Evolutionary conservation across 75 land plant species (phyloP).

Genomic region (Ceratopteris richardii): DNA sequence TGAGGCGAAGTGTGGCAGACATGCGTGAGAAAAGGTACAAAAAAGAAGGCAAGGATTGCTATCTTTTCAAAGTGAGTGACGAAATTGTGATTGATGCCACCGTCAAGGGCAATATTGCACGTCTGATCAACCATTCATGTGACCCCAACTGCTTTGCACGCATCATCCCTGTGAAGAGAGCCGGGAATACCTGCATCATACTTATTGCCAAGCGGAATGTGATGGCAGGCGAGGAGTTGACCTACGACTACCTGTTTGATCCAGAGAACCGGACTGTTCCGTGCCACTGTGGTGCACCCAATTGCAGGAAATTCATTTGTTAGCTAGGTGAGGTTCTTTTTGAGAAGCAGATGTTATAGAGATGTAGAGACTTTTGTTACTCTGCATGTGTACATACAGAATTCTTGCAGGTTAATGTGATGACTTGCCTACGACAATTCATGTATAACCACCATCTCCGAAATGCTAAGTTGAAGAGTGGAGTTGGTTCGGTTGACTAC

Average conservation of each 20-base stretch:
- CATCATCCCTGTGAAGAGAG: constrained; percentile 63
- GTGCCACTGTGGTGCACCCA: constrained; percentile 46
- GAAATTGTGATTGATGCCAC: constrained; percentile 98
- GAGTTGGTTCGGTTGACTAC: too few species aligned
- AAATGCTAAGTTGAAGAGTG: too few species aligned
- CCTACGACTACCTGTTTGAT: constrained; percentile 63
- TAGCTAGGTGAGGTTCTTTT: too few species aligned
- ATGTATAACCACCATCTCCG: too few species aligned
- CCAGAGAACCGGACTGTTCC: constrained; percentile 44
- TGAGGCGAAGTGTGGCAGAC: constrained; percentile 90
- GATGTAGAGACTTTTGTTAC: too few species aligned
- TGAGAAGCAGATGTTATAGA: too few species aligned
- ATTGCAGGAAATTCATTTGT: constrained; percentile 41
- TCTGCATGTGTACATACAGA: too few species aligned
- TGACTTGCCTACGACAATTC: too few species aligned
- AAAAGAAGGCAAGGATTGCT: constrained; percentile 82
- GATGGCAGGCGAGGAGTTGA: constrained; percentile 72
- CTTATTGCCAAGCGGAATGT: constrained; percentile 80
- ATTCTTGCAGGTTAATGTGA: too few species aligned
- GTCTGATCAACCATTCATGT: constrained; percentile 93
- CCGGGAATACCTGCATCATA: constrained; percentile 69
- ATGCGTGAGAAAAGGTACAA: constrained; percentile 68
- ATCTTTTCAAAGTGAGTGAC: constrained; percentile 83
- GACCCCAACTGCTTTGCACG: constrained; percentile 91
- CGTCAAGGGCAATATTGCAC: constrained; percentile 83